Base-by-base conservation (phyloP, 169 alveolate genomes). In the Amoebophrya sp. region DNA sequence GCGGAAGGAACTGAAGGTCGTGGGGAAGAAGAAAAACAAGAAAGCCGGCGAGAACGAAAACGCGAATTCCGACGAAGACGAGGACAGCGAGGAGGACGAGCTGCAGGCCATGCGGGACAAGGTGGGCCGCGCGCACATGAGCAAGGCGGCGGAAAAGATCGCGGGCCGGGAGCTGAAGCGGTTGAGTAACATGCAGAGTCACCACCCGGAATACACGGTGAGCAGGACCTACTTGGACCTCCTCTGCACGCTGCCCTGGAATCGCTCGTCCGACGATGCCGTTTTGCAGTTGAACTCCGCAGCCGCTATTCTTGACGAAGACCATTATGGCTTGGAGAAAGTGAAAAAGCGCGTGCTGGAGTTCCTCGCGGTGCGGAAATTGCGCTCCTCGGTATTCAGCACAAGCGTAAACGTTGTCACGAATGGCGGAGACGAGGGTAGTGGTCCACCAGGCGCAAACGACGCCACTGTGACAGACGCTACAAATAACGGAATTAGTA, bases 281-380 rank as follows among this genome's bases (percentile, higher is more conserved):
- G 90, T 93, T 55, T 95, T 94, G 39, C 95, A 93, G 89, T 39
- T 94, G 77, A 94, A 93, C 89, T 89, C 92, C 33, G 93, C 92
- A 54, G 40, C 77, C 29, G 77, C 93, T 41, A 94, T 96, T 0
- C 94, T 97, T 89, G 97, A 97, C 93, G 95, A 95, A 66, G 97
- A 97, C 90, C 99, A 98, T 92, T 97, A 94, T 91, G 99, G 99
- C 77, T 95, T 98, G 92, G 94, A 97, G 14, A 98, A 97, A 77
- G 98, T 97, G 39, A 98, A 98, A 95, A 95, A 94, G 23, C 94
- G 99, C 66, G 97, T 98, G 54, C 92, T 97, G n/a, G 99, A 98
- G 96, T 97, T 96, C 95, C 96, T 98, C 89, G 98, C 99, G 14
- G 97, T 97, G 40, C 95, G 95, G 38, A 66, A 66, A 25, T 25